A percentile compares a stretch with the other conserved stretches of the same genome.
These are phyloP conservation scores for Penicillium sclerotigenum DNA, from an alignment of 2,329 filamentous ascomycete genomes.

Conservation along the genomic window DNA sequence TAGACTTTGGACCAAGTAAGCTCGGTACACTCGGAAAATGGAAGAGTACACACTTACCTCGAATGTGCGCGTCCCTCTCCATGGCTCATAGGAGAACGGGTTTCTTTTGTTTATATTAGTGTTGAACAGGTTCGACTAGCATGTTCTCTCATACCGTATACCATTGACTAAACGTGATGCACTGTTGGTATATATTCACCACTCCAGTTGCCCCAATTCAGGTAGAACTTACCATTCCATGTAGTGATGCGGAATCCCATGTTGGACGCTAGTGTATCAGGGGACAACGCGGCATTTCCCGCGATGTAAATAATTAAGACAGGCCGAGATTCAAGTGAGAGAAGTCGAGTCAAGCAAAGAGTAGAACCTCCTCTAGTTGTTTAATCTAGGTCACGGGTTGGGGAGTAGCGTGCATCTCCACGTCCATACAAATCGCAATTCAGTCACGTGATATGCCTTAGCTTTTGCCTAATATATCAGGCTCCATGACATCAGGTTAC, in stretches of 20 bases:
- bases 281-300: constrained; percentile 9
- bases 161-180: constrained; percentile 62
- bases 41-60: constrained; percentile 49
- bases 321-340: background rate
- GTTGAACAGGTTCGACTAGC: background rate
- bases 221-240: constrained; percentile 67
- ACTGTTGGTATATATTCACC: constrained; percentile 25
- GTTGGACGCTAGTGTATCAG: constrained; percentile 23
- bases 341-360: background rate
- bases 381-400: background rate
- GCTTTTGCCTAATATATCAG: background rate
- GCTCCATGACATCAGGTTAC: constrained; percentile 24
- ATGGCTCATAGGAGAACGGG: constrained; percentile 80
- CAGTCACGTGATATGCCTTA: constrained; percentile 10
- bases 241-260: constrained; percentile 80
- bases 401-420: background rate
- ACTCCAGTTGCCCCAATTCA: background rate
- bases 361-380: background rate
- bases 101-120: constrained; percentile 54
- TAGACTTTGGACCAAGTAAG: constrained; percentile 54
- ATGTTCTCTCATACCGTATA: constrained; percentile 56
- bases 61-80: constrained; percentile 68
- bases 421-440: background rate
- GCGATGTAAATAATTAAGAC: background rate
- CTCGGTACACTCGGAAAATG: background rate